Evolutionary conservation across 2,329 filamentous ascomycete genomes (phyloP).

Genomic region (Calonectria hawksworthii): DNA sequence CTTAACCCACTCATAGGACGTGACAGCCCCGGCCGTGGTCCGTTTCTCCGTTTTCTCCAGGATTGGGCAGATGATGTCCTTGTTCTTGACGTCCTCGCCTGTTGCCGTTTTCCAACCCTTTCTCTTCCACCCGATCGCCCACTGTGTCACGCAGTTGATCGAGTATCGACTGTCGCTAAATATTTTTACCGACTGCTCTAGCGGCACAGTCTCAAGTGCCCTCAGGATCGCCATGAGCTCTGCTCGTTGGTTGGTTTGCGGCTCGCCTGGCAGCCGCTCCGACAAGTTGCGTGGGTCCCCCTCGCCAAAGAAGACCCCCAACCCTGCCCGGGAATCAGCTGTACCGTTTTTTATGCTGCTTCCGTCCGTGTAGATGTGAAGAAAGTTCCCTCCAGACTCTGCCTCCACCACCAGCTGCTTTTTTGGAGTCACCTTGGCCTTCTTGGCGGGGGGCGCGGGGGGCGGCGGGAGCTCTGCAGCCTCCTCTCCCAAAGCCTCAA

Average conservation of each 20-base stretch:
- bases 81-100: conserved; percentile 84
- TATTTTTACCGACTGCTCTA: conserved; percentile 79
- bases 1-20: conserved; percentile 89
- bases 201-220: conserved; percentile 81
- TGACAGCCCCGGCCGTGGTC: conserved; percentile 70
- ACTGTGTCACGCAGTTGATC: conserved; percentile 89
- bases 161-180: conserved; percentile 92
- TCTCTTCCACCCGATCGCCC: conserved; percentile 82
- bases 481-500: conserved; percentile 55
- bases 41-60: conserved; percentile 79
- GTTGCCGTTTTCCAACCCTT: conserved; percentile 83
- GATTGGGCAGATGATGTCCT: conserved; percentile 84
- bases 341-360: conserved; percentile 72
- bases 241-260: conserved; percentile 96
- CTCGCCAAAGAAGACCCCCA: conserved; percentile 75
- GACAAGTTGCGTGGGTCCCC: conserved; percentile 75
- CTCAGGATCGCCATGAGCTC: conserved; percentile 91
- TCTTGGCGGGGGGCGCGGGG: conserved; percentile 41
- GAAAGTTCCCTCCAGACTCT: conserved; percentile 38
- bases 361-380: conserved; percentile 73
- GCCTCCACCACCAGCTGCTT: conserved; percentile 29
- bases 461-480: conserved; percentile 36
- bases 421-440: conserved; percentile 47
- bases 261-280: conserved; percentile 79
- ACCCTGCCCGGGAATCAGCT: conserved; percentile 67